A percentile compares a stretch with the other conserved stretches of the same genome.
phyloP scores from a whole-genome alignment of 2,329 filamentous ascomycete species.

The Graphilbum fragrans region DNA sequence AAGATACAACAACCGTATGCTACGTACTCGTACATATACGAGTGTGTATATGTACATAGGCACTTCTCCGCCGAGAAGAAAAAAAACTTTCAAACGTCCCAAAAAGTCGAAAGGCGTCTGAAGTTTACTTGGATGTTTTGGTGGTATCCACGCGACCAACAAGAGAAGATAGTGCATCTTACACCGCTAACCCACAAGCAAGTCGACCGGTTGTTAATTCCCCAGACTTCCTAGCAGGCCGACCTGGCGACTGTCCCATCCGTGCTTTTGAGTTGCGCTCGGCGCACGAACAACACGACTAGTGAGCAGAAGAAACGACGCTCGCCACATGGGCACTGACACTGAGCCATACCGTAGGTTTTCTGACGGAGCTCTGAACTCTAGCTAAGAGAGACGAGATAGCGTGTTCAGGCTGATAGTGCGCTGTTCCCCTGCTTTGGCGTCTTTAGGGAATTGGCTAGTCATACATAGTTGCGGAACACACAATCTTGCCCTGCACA shows the following conservation, averaged over 20 bases:
- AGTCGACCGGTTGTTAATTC: neutral
- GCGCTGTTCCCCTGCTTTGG: neutral
- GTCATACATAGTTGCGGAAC: neutral
- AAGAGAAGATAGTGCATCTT: too few species aligned
- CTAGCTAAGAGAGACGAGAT: neutral
- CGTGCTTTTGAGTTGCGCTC: neutral
- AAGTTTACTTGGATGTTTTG: too few species aligned
- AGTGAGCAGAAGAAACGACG: neutral
- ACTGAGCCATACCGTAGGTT: neutral
- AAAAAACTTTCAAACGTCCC: too few species aligned
- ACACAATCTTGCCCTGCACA: neutral
- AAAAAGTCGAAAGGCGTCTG: too few species aligned
- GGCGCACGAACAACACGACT: neutral
- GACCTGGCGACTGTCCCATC: neutral
- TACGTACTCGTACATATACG: too few species aligned
- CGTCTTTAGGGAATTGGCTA: neutral
- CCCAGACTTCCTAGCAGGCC: neutral
- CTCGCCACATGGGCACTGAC: neutral
- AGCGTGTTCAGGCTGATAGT: neutral
- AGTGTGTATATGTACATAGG: too few species aligned
- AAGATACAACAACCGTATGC: too few species aligned
- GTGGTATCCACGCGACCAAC: too few species aligned
- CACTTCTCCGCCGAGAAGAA: too few species aligned
- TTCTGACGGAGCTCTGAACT: too few species aligned
- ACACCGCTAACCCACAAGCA: neutral